These are phyloP conservation scores for Citrullus amarus DNA, from an alignment of 306 rosid species.

Conservation along the genomic window DNA sequence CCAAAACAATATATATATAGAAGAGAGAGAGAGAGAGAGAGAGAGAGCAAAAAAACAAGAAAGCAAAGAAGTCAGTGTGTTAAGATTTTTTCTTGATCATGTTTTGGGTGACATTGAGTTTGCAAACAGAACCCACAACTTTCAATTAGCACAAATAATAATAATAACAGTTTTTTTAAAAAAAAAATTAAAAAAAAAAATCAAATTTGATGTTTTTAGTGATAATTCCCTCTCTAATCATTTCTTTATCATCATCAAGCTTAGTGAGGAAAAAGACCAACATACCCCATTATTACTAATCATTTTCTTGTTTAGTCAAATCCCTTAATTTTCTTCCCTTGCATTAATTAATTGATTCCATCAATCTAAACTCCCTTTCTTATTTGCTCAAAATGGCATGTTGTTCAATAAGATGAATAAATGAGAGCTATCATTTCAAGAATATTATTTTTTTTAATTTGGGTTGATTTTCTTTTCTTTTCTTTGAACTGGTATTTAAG, in stretches of 20 bases:
- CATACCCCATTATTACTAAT: constrained; percentile 16
- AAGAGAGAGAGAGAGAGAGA: not conserved
- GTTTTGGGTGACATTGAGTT: constrained; percentile 67
- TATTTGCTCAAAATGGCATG: not conserved
- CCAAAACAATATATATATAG: too few relatives aligned
- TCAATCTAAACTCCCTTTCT: not conserved
- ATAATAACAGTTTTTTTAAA: not conserved
- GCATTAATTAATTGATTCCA: constrained; percentile 16
- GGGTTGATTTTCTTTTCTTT: not conserved
- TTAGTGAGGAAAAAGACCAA: constrained; percentile 32
- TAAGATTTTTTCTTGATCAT: constrained; percentile 49
- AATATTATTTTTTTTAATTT: not conserved
- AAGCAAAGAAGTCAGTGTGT: constrained; percentile 41
- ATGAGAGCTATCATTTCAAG: not conserved
- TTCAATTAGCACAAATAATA: not conserved
- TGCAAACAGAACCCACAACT: constrained; percentile 19
- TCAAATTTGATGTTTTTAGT: not conserved
- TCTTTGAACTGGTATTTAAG: not conserved
- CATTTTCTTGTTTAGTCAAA: constrained; percentile 35
- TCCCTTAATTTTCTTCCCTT: constrained; percentile 12
- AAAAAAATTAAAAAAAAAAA: not conserved
- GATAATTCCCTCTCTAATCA: constrained; percentile 41
- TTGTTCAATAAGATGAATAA: not conserved
- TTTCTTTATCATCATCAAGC: constrained; percentile 46
- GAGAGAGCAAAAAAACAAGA: constrained; percentile 51